Conservation (phyloP, 805 yeast species). For the Schwanniomyces polymorphus region DNA sequence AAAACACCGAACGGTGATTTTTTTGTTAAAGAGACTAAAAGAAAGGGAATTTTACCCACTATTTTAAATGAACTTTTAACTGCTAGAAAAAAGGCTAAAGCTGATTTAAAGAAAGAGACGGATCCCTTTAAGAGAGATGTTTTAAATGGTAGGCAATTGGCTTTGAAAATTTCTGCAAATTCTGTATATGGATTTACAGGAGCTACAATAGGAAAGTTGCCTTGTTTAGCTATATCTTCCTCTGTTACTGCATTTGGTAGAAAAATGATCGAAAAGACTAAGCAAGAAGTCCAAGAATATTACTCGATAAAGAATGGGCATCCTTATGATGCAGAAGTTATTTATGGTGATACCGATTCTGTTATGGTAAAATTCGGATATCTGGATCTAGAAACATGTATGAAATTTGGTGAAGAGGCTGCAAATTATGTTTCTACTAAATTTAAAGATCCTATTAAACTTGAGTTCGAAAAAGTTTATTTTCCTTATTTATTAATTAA, state of each 20-base stretch:
- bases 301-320: slow-evolving; percentile 83
- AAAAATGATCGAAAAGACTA: slow-evolving; percentile 92
- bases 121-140: slow-evolving; percentile 95
- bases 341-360: slow-evolving; percentile 98
- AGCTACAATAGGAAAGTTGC: slow-evolving; percentile 95
- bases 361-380: slow-evolving; percentile 98
- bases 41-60: slow-evolving; percentile 89
- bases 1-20: slow-evolving; percentile 89
- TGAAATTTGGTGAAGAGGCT: slow-evolving; percentile 92
- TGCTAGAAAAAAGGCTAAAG: slow-evolving; percentile 93
- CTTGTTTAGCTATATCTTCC: slow-evolving; percentile 94
- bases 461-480: slow-evolving; percentile 96
- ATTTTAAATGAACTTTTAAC: slow-evolving; percentile 83
- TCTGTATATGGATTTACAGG: slow-evolving; percentile 99
- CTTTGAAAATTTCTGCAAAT: slow-evolving; percentile 93
- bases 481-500: slow-evolving; percentile 92
- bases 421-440: slow-evolving; percentile 81
- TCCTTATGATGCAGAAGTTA: slow-evolving; percentile 82
- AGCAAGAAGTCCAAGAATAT: slow-evolving; percentile 75
- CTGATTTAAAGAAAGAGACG: slow-evolving; percentile 84
- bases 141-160: slow-evolving; percentile 94
- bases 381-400: slow-evolving; percentile 74
- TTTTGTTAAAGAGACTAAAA: slow-evolving; percentile 67
- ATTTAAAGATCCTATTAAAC: slow-evolving; percentile 83
- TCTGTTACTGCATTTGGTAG: slow-evolving; percentile 96